phyloP scores from a whole-genome alignment of 2,329 filamentous ascomycete species.

The Hirsutella rhossiliensis region DNA sequence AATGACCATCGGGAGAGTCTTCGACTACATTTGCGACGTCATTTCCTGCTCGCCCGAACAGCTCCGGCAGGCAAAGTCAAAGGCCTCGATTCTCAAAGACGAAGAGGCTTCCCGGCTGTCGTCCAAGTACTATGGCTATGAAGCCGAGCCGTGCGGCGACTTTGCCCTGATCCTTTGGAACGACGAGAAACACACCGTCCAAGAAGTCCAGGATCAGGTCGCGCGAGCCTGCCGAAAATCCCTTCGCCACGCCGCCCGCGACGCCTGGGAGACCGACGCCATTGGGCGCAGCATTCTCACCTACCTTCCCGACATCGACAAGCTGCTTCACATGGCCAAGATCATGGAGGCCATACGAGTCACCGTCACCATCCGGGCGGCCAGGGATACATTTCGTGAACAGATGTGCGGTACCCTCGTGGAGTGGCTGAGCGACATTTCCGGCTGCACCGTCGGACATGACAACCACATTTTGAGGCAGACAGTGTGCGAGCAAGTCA shows the following conservation, averaged over 20 bases:
- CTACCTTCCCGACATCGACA: conserved; percentile 58
- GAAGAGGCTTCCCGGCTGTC: conserved; percentile 68
- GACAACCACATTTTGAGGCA: conserved; percentile 70
- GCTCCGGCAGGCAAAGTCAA: conserved; percentile 72
- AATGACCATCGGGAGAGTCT: conserved; percentile 71
- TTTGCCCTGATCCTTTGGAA: conserved; percentile 91
- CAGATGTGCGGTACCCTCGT: conserved; percentile 98
- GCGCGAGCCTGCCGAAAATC: conserved; percentile 74
- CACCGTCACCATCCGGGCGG: conserved; percentile 86
- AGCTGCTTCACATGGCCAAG: conserved; percentile 65
- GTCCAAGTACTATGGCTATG: conserved; percentile 56
- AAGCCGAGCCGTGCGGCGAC: conserved; percentile 34
- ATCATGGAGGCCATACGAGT: conserved; percentile 93
- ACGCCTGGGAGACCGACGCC: conserved; percentile 81
- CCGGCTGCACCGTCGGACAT: conserved; percentile 72
- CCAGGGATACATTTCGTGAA: conserved; percentile 90
- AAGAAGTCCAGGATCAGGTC: conserved; percentile 83
- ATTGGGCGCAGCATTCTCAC: conserved; percentile 78
- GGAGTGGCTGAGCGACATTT: conserved; percentile 89
- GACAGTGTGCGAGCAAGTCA: conserved; percentile 81
- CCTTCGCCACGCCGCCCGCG: conserved; percentile 53
- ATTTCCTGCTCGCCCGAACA: conserved; percentile 97
- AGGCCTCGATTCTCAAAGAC: conserved; percentile 68
- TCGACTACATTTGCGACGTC: conserved; percentile 96
- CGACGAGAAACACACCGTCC: conserved; percentile 94